Evolutionary conservation across 768 basidiomycete species (phyloP).

Genomic region (Russula sp.): DNA sequence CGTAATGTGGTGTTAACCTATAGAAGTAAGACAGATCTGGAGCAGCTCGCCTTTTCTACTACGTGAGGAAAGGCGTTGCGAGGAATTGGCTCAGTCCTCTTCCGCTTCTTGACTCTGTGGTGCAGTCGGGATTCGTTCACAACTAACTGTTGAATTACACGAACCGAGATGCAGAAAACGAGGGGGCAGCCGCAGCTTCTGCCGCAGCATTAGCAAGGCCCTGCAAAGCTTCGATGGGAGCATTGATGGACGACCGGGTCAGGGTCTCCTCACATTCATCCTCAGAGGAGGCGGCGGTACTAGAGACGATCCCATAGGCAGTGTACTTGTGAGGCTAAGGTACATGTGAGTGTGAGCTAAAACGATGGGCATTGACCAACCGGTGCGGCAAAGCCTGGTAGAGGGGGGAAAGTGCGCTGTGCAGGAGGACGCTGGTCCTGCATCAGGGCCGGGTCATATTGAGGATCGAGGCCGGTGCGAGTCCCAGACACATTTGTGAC

Average conservation of each 20-base stretch:
- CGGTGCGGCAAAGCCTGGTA: constrained; percentile 89
- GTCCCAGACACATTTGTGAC: constrained; percentile 22
- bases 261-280: constrained; percentile 89
- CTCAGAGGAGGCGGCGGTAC: constrained; percentile 77
- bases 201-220: constrained; percentile 93
- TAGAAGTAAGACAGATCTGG: neutral
- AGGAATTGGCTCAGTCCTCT: constrained; percentile 74
- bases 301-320: constrained; percentile 83
- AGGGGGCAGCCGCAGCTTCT: constrained; percentile 80
- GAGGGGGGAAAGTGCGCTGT: constrained; percentile 60
- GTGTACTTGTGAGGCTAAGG: constrained; percentile 81
- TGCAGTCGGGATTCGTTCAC: neutral
- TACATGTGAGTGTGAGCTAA: constrained; percentile 16
- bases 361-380: constrained; percentile 37
- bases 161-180: constrained; percentile 55
- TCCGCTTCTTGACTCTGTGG: constrained; percentile 72
- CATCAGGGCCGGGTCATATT: constrained; percentile 27
- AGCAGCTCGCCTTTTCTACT: constrained; percentile 63
- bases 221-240: constrained; percentile 91
- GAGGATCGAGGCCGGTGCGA: constrained; percentile 25
- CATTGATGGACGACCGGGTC: constrained; percentile 75
- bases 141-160: neutral
- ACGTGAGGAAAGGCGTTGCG: constrained; percentile 85
- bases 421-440: constrained; percentile 27
- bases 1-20: neutral